phyloP scores from a whole-genome alignment of 1,284 basidiomycete species.

The Ganoderma multipileum region DNA sequence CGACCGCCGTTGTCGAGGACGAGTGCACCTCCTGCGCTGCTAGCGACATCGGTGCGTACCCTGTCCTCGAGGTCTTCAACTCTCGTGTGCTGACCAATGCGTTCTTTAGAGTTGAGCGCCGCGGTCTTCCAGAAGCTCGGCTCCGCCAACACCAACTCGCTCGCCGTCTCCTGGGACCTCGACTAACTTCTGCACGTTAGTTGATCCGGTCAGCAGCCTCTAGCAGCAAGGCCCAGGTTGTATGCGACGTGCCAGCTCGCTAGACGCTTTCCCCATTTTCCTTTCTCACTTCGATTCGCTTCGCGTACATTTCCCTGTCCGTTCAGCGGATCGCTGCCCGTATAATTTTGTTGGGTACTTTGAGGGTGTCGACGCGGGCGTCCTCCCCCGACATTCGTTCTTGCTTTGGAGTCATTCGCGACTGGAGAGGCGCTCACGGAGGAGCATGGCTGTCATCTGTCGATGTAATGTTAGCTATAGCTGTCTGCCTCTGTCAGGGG shows the following conservation, averaged over 20 bases:
- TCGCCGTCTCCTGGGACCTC: conserved; percentile 33
- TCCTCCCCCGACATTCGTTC: not conserved
- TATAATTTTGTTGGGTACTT: not conserved
- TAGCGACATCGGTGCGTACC: conserved; percentile 28
- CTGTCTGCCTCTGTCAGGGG: not conserved
- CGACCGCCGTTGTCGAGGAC: conserved; percentile 27
- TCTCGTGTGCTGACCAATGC: not conserved
- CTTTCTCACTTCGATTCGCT: not conserved
- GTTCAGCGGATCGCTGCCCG: not conserved
- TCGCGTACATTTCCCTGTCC: not conserved
- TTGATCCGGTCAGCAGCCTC: not conserved
- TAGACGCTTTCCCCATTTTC: not conserved
- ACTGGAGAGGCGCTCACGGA: not conserved
- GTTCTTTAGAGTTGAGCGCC: conserved; percentile 33
- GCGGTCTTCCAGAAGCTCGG: conserved; percentile 34
- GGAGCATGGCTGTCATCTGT: not conserved
- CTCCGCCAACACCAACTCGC: conserved; percentile 30
- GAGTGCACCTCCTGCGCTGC: conserved; percentile 28
- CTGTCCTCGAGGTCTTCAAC: not conserved
- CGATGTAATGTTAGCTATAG: not conserved
- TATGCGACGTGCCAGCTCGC: not conserved
- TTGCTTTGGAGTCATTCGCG: not conserved
- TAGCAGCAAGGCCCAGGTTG: conserved; percentile 6
- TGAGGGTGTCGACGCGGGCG: not conserved
- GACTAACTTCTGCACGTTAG: conserved; percentile 13